A percentile compares a stretch with the other conserved stretches of the same genome.
Conservation (phyloP, 495 filamentous ascomycete genomes). For the Cetradonia linearis region DNA sequence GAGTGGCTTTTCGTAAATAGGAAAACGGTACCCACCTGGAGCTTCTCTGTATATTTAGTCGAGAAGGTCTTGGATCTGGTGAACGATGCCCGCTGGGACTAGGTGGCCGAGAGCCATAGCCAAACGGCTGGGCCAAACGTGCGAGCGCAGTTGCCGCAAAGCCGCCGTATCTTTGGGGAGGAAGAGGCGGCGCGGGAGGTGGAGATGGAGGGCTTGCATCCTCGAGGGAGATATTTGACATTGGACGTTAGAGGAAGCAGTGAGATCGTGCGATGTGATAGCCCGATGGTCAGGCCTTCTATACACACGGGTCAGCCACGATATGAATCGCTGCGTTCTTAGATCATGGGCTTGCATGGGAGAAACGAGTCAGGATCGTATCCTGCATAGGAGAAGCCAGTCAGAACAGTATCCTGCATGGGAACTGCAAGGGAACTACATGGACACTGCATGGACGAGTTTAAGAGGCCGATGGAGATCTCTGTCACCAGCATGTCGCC, state of each 20-base stretch:
- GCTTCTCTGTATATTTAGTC: conserved; percentile 16
- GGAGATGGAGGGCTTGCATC: conserved; percentile 32
- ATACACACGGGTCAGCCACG: neutral
- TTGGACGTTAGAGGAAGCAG: conserved; percentile 32
- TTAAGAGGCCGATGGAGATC: conserved; percentile 6
- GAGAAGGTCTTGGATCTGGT: conserved; percentile 7
- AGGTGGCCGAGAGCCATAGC: conserved; percentile 45
- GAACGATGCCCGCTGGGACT: conserved; percentile 35
- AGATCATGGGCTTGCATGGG: conserved; percentile 12
- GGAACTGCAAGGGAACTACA: no score
- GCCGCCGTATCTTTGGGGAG: conserved; percentile 38
- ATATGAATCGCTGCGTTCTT: neutral
- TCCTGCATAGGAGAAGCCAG: neutral
- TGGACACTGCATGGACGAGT: neutral
- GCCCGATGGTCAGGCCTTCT: conserved; percentile 8
- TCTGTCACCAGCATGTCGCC: neutral
- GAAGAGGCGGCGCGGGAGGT: conserved; percentile 43
- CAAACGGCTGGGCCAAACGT: conserved; percentile 48
- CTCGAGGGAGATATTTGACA: conserved; percentile 31
- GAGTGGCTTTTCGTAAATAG: conserved; percentile 5
- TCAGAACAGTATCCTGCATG: neutral
- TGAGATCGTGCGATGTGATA: neutral
- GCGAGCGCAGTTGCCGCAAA: conserved; percentile 44
- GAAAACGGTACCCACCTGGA: conserved; percentile 17
- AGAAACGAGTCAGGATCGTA: neutral